A percentile compares a stretch with the other conserved stretches of the same genome.
These are phyloP conservation scores for Pterocarpus macrocarpus DNA, from an alignment of 306 rosid genomes.

Conservation along the genomic window DNA sequence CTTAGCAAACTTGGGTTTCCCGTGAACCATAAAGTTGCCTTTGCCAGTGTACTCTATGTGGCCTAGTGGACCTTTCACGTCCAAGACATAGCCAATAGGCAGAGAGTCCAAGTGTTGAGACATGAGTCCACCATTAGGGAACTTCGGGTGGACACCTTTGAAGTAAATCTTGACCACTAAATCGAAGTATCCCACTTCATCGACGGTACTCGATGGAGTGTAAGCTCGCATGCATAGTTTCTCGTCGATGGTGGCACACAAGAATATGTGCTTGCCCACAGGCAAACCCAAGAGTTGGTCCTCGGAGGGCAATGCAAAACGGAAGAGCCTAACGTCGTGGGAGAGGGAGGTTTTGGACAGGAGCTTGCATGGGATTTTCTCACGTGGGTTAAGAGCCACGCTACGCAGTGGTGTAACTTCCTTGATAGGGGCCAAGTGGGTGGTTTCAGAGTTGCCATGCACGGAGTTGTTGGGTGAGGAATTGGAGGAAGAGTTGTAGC, in stretches of 20 bases:
- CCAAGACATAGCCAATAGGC: constrained; percentile 54
- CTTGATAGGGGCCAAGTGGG: constrained; percentile 55
- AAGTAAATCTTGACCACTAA: constrained; percentile 78
- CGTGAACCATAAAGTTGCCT: constrained; percentile 69
- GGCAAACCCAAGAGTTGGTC: constrained; percentile 77
- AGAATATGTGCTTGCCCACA: constrained; percentile 78
- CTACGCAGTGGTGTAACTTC: constrained; percentile 38
- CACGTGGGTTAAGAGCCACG: constrained; percentile 67
- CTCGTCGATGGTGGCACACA: constrained; percentile 64
- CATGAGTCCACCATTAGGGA: constrained; percentile 83
- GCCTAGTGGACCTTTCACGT: constrained; percentile 90
- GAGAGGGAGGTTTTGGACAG: constrained; percentile 62
- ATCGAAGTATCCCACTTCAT: constrained; percentile 76
- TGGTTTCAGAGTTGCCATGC: constrained; percentile 53
- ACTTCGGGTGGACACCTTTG: constrained; percentile 72
- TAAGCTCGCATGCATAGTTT: constrained; percentile 94
- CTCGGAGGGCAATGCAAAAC: constrained; percentile 68
- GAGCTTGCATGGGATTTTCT: constrained; percentile 75
- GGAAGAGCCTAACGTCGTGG: constrained; percentile 70
- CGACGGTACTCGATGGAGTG: constrained; percentile 71
- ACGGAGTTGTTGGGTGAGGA: constrained; percentile 65
- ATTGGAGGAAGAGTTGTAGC: constrained; percentile 53
- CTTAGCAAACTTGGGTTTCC: constrained; percentile 63
- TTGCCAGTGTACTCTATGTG: constrained; percentile 79
- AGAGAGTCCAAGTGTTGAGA: constrained; percentile 73